Percentiles rank a stretch among this genome's conserved stretches.
phyloP scores from a whole-genome alignment of 208 protist genomes.

The Leishmania major region DNA sequence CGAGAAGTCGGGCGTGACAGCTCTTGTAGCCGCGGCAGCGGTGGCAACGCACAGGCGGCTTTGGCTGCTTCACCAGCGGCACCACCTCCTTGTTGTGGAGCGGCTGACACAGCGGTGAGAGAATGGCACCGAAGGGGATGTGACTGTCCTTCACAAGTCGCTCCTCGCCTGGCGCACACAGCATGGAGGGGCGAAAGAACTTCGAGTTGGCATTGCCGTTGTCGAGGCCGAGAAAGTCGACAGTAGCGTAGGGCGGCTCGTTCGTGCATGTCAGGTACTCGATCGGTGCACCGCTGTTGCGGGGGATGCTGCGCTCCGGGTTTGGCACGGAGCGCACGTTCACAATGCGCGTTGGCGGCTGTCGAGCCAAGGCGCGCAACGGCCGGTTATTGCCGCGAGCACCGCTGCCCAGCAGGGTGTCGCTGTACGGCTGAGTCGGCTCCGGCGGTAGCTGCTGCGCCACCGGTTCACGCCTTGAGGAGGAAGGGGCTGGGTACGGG shows the following conservation, averaged over 20 bases:
- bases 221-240: slow-evolving; percentile 84
- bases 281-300: slow-evolving; percentile 31
- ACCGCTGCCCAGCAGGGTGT: not conserved
- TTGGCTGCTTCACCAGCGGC: slow-evolving; percentile 55
- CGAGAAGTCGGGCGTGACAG: slow-evolving; percentile 79
- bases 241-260: slow-evolving; percentile 67
- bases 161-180: slow-evolving; percentile 55
- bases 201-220: slow-evolving; percentile 90
- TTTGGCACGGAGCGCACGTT: slow-evolving; percentile 60
- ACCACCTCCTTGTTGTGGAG: slow-evolving; percentile 73
- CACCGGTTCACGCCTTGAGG: not conserved
- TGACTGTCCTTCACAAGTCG: slow-evolving; percentile 71
- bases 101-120: slow-evolving; percentile 81
- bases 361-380: slow-evolving; percentile 38
- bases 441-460: not conserved
- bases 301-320: slow-evolving; percentile 55
- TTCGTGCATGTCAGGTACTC: slow-evolving; percentile 54
- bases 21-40: slow-evolving; percentile 94
- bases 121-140: slow-evolving; percentile 81
- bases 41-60: slow-evolving; percentile 90
- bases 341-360: slow-evolving; percentile 43
- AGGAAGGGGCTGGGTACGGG: slow-evolving; percentile 5
- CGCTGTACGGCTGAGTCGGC: not conserved
- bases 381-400: not conserved
- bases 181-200: slow-evolving; percentile 86